These are phyloP conservation scores for Globisporangium spinosum DNA, from an alignment of 352 stramenopile genomes.

Conservation along the genomic window DNA sequence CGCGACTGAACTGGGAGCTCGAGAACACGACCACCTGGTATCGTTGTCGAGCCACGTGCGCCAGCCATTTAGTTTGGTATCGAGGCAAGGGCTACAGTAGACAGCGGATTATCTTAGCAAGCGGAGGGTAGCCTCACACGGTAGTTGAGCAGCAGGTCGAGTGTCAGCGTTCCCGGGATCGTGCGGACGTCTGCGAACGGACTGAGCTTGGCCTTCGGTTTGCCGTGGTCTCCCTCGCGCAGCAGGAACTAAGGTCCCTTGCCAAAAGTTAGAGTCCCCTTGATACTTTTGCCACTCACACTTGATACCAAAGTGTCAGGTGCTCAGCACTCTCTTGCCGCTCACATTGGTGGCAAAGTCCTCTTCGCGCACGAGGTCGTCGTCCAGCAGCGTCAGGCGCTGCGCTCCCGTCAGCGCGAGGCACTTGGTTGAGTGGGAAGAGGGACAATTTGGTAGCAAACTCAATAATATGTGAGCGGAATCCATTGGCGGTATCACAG, in stretches of 20 bases:
- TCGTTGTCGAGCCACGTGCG: background rate
- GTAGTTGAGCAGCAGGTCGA: constrained; percentile 41
- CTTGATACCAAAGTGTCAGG: constrained; percentile 8
- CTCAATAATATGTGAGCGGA: background rate
- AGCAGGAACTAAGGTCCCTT: constrained; percentile 26
- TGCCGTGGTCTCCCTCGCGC: constrained; percentile 27
- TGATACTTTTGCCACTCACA: background rate
- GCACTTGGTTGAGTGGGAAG: constrained; percentile 28
- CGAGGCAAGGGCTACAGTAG: background rate
- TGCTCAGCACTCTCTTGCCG: background rate
- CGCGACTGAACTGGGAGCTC: constrained; percentile 26
- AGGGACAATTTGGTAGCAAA: background rate
- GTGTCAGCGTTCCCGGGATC: constrained; percentile 28
- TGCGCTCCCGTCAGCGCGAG: constrained; percentile 32
- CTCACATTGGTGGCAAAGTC: constrained; percentile 28
- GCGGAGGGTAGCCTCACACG: constrained; percentile 22
- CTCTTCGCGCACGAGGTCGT: constrained; percentile 37
- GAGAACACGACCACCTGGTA: constrained; percentile 40
- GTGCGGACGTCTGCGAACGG: constrained; percentile 31
- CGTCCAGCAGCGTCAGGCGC: constrained; percentile 40
- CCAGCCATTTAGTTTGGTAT: background rate
- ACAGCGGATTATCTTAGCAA: background rate
- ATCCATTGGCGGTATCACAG: background rate
- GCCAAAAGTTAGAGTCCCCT: background rate
- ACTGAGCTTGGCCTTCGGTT: constrained; percentile 26